Percentiles rank a stretch among this genome's conserved stretches.
phyloP scores from a whole-genome alignment of 78 protist species.

The Polysphondylium violaceum region DNA sequence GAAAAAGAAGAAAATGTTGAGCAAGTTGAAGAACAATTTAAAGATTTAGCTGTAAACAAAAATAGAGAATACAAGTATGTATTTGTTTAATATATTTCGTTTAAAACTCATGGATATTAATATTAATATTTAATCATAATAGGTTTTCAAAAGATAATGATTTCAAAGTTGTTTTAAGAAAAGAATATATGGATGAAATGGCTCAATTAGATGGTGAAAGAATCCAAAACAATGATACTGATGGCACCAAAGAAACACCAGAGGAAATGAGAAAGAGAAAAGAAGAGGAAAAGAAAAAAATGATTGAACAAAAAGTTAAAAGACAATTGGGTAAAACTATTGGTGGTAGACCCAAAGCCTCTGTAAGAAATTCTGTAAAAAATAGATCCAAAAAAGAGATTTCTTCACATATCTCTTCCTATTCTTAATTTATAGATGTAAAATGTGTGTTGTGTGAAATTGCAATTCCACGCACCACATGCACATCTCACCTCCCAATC shows the following conservation, averaged over 20 bases:
- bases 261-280: constrained; percentile 30
- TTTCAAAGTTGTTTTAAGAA: constrained; percentile 28
- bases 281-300: constrained; percentile 11
- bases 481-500: too few species aligned
- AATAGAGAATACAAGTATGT: constrained; percentile 59
- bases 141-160: constrained; percentile 44
- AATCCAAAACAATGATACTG: not conserved
- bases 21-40: constrained; percentile 12
- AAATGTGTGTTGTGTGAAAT: too few species aligned
- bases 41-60: constrained; percentile 24
- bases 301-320: constrained; percentile 29
- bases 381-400: constrained; percentile 44
- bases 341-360: not conserved
- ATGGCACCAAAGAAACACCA: not conserved
- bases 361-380: constrained; percentile 55
- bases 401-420: constrained; percentile 11
- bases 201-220: constrained; percentile 16
- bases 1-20: constrained; percentile 9
- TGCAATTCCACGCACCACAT: too few species aligned
- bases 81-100: not conserved
- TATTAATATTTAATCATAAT: not conserved
- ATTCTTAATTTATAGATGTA: too few species aligned
- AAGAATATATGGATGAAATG: constrained; percentile 47
- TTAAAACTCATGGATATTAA: not conserved
- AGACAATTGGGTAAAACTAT: constrained; percentile 10